These are phyloP conservation scores for Vaccinium myrtillus DNA, from an alignment of 148 eudicot species.

Conservation along the genomic window DNA sequence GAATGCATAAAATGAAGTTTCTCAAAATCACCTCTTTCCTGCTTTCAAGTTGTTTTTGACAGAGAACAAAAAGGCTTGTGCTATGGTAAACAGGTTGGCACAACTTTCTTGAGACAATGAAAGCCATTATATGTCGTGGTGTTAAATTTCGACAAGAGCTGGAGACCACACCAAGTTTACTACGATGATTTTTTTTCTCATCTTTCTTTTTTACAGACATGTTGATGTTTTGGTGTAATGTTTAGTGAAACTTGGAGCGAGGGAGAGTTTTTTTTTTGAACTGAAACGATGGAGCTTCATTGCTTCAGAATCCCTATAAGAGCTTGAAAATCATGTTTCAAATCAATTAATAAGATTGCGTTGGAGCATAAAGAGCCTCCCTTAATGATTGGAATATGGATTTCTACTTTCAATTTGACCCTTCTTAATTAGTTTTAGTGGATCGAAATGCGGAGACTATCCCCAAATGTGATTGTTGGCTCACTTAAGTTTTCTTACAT, in stretches of 20 bases:
- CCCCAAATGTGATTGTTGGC: not conserved
- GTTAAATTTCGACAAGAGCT: not conserved
- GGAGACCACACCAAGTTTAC: not conserved
- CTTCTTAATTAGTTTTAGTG: not conserved
- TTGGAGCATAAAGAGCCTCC: not conserved
- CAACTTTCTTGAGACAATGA: no score
- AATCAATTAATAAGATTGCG: not conserved
- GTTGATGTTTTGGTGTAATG: not conserved
- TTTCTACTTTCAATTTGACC: not conserved
- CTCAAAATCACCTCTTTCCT: not conserved
- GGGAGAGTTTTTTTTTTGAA: not conserved
- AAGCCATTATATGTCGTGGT: no score
- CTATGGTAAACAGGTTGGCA: not conserved
- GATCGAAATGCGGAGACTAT: not conserved
- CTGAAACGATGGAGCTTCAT: not conserved
- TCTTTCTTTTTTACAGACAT: not conserved
- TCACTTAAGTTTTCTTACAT: not conserved
- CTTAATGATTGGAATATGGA: not conserved
- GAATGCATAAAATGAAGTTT: not conserved
- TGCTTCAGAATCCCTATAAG: not conserved
- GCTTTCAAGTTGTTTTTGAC: not conserved
- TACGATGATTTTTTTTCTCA: not conserved
- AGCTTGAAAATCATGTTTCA: not conserved
- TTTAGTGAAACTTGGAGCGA: not conserved
- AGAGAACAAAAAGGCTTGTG: not conserved